These are phyloP conservation scores for Ananas comosus DNA, from an alignment of 176 grass and related monocot species.

Conservation along the genomic window DNA sequence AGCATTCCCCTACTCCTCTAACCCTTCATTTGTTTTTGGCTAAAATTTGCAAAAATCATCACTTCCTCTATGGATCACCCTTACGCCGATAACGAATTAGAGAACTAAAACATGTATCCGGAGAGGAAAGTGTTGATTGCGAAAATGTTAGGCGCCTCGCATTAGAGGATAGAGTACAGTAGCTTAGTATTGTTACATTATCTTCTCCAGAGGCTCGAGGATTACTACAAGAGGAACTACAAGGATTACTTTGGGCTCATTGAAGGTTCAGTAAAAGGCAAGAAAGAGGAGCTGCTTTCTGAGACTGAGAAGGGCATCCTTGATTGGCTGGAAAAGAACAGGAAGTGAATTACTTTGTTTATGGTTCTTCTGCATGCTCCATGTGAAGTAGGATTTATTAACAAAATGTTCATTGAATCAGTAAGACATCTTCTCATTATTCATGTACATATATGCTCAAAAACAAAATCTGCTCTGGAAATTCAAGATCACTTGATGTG, in stretches of 20 bases:
- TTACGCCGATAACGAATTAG: too few relatives aligned
- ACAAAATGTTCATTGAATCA: too few relatives aligned
- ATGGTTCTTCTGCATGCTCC: too few relatives aligned
- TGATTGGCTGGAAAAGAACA: slow-evolving; percentile 91
- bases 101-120: too few relatives aligned
- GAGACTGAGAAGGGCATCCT: slow-evolving; percentile 76
- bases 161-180: neutral
- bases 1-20: neutral
- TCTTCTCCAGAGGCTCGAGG: slow-evolving; percentile 54
- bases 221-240: slow-evolving; percentile 83
- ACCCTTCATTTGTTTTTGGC: slow-evolving; percentile 1
- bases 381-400: too few relatives aligned
- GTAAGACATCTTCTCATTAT: too few relatives aligned
- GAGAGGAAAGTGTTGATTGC: too few relatives aligned
- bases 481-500: too few relatives aligned
- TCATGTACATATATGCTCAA: too few relatives aligned
- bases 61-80: too few relatives aligned
- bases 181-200: neutral
- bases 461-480: too few relatives aligned
- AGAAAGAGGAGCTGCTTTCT: slow-evolving; percentile 45
- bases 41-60: neutral
- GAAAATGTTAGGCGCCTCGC: neutral
- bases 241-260: slow-evolving; percentile 80
- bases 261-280: slow-evolving; percentile 43
- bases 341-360: slow-evolving; percentile 10